These are phyloP conservation scores for Colletotrichum falcatum DNA, from an alignment of 2,329 filamentous ascomycete genomes.

Conservation along the genomic window DNA sequence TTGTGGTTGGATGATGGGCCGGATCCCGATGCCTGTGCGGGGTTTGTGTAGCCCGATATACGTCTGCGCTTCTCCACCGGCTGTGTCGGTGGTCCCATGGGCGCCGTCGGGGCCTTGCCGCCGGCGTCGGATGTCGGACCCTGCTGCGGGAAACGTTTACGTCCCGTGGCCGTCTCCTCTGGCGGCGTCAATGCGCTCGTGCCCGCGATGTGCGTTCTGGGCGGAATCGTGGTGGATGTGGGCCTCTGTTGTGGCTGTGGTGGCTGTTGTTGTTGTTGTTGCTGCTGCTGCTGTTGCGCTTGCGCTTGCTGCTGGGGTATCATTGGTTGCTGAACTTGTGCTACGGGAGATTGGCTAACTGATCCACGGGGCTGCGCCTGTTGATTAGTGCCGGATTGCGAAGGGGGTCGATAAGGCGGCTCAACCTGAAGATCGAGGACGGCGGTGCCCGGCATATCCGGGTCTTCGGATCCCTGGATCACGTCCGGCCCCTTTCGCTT, in stretches of 20 bases:
- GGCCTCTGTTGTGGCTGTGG: constrained; percentile 46
- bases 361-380: constrained; percentile 46
- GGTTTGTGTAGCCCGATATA: constrained; percentile 46
- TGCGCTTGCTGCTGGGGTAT: constrained; percentile 43
- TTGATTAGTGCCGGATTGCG: constrained; percentile 39
- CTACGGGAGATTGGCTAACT: constrained; percentile 47
- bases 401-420: constrained; percentile 44
- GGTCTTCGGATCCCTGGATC: constrained; percentile 56
- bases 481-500: constrained; percentile 62
- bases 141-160: constrained; percentile 55
- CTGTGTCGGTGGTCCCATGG: constrained; percentile 38
- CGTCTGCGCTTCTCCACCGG: constrained; percentile 51
- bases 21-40: constrained; percentile 21
- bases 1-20: constrained; percentile 44
- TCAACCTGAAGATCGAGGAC: constrained; percentile 60
- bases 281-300: constrained; percentile 40
- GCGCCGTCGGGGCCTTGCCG: constrained; percentile 36
- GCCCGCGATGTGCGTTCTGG: constrained; percentile 54
- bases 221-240: constrained; percentile 52
- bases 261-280: constrained; percentile 37
- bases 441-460: constrained; percentile 61
- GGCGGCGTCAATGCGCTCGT: constrained; percentile 66
- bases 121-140: constrained; percentile 28
- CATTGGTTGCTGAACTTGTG: constrained; percentile 43
- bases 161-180: constrained; percentile 60